These are phyloP conservation scores for Penicillium brevicompactum DNA, from an alignment of 2,329 filamentous ascomycete species.

Conservation along the genomic window DNA sequence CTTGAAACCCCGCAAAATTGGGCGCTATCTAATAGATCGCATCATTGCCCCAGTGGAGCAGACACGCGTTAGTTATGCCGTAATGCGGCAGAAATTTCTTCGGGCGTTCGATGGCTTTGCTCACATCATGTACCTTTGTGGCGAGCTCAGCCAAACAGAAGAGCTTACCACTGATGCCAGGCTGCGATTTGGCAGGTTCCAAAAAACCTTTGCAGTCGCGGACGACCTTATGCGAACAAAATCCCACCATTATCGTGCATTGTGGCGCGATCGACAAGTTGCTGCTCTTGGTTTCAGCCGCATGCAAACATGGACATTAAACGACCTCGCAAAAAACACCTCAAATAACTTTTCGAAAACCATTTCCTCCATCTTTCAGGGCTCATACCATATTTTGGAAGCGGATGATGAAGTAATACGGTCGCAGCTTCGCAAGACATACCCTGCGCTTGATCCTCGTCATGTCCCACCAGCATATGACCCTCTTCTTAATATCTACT, in stretches of 20 bases:
- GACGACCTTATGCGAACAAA: accelerated
- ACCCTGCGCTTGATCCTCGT: background rate
- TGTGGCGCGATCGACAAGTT: conserved; percentile 1
- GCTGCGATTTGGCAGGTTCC: background rate
- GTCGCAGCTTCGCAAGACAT: background rate
- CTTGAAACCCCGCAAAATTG: conserved; percentile 17
- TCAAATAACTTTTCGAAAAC: background rate
- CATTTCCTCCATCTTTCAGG: background rate
- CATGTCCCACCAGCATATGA: background rate
- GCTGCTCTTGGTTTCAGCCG: background rate
- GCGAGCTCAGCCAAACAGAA: background rate
- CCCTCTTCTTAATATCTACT: conserved; percentile 15
- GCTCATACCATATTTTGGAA: conserved; percentile 1
- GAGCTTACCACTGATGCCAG: background rate
- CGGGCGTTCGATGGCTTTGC: background rate
- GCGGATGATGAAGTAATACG: background rate
- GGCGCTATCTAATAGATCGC: conserved; percentile 22
- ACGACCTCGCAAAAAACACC: background rate
- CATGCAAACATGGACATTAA: background rate
- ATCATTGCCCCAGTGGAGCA: conserved; percentile 6
- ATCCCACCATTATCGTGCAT: background rate
- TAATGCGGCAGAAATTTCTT: conserved; percentile 2
- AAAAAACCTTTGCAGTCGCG: background rate
- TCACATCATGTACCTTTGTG: background rate
- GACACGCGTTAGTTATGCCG: conserved; percentile 6